These are phyloP conservation scores for Solanum pennellii DNA, from an alignment of 257 asterid species.

Conservation along the genomic window DNA sequence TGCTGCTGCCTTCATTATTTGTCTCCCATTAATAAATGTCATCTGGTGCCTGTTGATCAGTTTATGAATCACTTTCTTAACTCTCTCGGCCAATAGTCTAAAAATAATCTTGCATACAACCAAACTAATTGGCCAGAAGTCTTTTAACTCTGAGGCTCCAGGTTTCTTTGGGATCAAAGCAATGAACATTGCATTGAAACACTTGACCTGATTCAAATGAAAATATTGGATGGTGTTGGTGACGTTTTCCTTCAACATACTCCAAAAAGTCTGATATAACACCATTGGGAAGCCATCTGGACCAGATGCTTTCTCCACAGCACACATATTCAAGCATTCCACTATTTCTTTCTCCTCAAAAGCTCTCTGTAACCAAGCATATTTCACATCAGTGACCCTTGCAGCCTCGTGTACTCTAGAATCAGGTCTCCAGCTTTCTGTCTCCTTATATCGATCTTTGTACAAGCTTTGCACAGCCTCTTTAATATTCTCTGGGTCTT, in stretches of 20 bases:
- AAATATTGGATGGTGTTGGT: background rate
- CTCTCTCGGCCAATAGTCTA: background rate
- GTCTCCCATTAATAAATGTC: background rate
- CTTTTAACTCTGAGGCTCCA: background rate
- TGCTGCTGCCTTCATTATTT: background rate
- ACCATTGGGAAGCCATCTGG: background rate
- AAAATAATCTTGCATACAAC: background rate
- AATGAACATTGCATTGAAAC: background rate
- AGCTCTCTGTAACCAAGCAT: background rate
- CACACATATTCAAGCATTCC: background rate
- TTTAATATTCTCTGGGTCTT: background rate
- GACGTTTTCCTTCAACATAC: background rate
- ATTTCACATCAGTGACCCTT: background rate
- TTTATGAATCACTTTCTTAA: background rate
- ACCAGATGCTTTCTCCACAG: background rate
- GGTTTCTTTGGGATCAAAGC: background rate
- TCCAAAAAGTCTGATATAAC: background rate
- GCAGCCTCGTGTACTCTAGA: background rate
- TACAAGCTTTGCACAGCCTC: background rate
- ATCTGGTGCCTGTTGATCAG: background rate
- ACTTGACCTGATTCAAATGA: background rate
- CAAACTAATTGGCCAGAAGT: background rate
- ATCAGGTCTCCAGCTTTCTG: background rate
- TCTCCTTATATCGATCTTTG: background rate
- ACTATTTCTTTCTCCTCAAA: background rate